Evolutionary conservation across 176 grass and related monocot species (phyloP).

Genomic region (Oryza coarctata): DNA sequence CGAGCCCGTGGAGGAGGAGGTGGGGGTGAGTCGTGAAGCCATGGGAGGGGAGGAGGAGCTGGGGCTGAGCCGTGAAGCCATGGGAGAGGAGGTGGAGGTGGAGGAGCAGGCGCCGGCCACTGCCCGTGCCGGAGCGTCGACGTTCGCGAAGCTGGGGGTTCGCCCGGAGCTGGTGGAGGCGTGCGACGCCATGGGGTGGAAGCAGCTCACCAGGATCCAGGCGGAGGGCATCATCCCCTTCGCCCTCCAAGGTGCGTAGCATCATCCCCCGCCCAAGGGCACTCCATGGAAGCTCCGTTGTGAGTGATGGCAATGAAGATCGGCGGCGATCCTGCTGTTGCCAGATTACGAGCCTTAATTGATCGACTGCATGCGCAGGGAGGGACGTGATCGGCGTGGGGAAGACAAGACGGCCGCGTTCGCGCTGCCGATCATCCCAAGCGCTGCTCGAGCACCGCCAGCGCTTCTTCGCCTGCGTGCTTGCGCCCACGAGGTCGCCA

Average conservation of each 20-base stretch:
- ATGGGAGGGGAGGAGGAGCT: slow-evolving; percentile 21
- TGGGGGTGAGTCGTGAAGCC: background rate
- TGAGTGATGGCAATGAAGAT: background rate
- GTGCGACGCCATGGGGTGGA: slow-evolving; percentile 61
- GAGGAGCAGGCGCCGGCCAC: slow-evolving; percentile 13
- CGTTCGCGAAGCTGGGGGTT: slow-evolving; percentile 58
- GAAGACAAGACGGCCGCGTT: slow-evolving; percentile 94
- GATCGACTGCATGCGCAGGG: slow-evolving; percentile 34
- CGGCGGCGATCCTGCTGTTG: background rate
- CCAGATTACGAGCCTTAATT: background rate
- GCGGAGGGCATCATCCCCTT: slow-evolving; percentile 47
- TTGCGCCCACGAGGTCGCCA: slow-evolving; percentile 58
- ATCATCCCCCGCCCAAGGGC: too few species aligned
- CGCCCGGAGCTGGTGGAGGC: slow-evolving; percentile 53
- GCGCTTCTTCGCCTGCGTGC: slow-evolving; percentile 81
- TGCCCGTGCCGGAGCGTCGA: background rate
- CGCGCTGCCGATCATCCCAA: slow-evolving; percentile 78
- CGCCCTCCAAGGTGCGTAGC: slow-evolving; percentile 48
- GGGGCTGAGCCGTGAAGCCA: background rate
- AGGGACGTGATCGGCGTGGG: slow-evolving; percentile 83
- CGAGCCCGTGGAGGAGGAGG: background rate
- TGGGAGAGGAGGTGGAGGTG: slow-evolving; percentile 8
- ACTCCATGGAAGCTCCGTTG: background rate
- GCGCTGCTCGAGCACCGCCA: slow-evolving; percentile 56
- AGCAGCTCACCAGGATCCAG: slow-evolving; percentile 56